Percentiles rank a stretch among this genome's conserved stretches.
phyloP scores from a whole-genome alignment of 169 alveolate genomes.

The Eimeria falciformis region DNA sequence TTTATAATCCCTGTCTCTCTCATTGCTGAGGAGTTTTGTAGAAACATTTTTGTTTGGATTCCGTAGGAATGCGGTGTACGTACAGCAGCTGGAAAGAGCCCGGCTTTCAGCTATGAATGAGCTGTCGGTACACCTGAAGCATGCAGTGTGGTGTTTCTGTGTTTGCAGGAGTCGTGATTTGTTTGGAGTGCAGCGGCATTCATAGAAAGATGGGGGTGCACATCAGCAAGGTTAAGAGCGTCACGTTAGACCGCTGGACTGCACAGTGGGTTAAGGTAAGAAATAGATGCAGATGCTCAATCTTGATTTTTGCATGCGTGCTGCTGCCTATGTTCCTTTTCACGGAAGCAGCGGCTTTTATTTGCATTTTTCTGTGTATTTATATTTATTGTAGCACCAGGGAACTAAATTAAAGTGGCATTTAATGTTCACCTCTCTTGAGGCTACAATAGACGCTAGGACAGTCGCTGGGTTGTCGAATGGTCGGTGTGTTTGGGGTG shows the following conservation, averaged over 20 bases:
- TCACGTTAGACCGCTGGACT: slow-evolving; percentile 93
- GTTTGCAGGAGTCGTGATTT: slow-evolving; percentile 89
- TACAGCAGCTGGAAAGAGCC: neutral
- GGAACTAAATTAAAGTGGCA: neutral
- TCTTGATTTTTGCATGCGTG: no score
- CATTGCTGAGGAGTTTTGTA: no score
- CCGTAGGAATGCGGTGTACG: neutral
- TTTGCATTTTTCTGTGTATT: neutral
- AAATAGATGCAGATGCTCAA: neutral
- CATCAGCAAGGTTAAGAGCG: slow-evolving; percentile 94
- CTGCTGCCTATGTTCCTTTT: no score
- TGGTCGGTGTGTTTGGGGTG: neutral
- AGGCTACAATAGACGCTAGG: neutral
- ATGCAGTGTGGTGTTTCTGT: no score
- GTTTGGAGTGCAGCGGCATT: slow-evolving; percentile 97
- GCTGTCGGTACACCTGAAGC: neutral
- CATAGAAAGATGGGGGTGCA: slow-evolving; percentile 97
- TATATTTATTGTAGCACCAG: neutral
- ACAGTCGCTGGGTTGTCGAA: neutral
- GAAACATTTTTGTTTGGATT: neutral
- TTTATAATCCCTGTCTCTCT: no score
- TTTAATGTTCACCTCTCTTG: neutral
- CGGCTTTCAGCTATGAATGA: neutral
- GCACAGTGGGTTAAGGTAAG: slow-evolving; percentile 71
- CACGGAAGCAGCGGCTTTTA: neutral